Base-by-base conservation (phyloP, 2,329 filamentous ascomycete species). In the Akanthomyces lecanii region DNA sequence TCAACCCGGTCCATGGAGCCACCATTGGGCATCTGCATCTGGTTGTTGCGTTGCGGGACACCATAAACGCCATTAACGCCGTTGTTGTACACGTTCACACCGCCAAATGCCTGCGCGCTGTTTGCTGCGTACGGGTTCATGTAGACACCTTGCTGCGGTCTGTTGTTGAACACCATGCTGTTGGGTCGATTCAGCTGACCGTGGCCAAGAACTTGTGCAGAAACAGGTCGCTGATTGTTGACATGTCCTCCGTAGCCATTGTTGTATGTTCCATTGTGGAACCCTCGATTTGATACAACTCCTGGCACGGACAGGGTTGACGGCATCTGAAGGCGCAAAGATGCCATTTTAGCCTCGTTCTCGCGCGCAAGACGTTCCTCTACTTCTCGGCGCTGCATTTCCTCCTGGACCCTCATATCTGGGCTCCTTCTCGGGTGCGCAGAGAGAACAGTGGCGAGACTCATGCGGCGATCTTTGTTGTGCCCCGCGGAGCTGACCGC, bases 401-500 rank as follows among this genome's bases (percentile, higher is more conserved):
- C 77, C 23, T 79, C 78, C 5, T 73, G 74, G 12, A 76, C 72
- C n/a, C 76, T 73, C 1, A 76, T 74, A 36, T 82, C 76, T 0
- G 63, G 55, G 11, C 78, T 79, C 44, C 75, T 68, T 30, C 74
- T 70, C 5, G 80, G 79, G 57, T 82, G 78, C 1, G 73, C 76
- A 21, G 74, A 71, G 4, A 86, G 75, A 5, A 90, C 77, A 66
- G 89, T 83, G 0, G 87, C 86, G 75, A 90, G 77, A 67, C 82
- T 85, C 63, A 84, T 76, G 6, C 79, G 66, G 54, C 71, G 64
- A 23, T 70, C 72, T 14, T 71, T 64, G 21, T 65, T 64, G 6
- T 67, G 67, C 30, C 63, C 63, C 5, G 65, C 51, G 23, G 64
- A 63, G 21, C 53, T 53, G 7, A 61, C 55, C n/a, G 63, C 64